These are phyloP conservation scores for Craterostigma plantagineum DNA, from an alignment of 257 asterid genomes.

Conservation along the genomic window DNA sequence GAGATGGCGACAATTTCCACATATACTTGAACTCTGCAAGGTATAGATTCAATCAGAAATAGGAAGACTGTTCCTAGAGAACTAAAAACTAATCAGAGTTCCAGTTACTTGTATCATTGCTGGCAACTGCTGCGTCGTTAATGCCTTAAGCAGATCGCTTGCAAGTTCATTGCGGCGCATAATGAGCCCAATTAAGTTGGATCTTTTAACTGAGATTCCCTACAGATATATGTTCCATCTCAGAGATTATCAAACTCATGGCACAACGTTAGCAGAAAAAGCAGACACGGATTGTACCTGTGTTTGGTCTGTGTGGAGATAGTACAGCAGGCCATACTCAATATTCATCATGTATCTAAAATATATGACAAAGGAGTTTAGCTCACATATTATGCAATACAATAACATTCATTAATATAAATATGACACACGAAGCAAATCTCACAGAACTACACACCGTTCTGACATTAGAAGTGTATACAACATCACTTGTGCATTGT, in stretches of 20 bases:
- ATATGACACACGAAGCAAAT: constrained; percentile 8
- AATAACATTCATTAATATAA: not conserved
- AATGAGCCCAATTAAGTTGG: constrained; percentile 70
- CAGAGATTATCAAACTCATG: constrained; percentile 9
- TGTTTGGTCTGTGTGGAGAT: constrained; percentile 85
- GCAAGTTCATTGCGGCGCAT: constrained; percentile 98
- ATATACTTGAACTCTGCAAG: constrained; percentile 58
- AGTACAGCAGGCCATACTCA: constrained; percentile 63
- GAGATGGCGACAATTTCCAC: constrained; percentile 88
- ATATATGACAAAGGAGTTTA: constrained; percentile 3
- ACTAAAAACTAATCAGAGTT: constrained; percentile 4
- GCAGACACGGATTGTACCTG: constrained; percentile 33
- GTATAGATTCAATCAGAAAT: constrained; percentile 10
- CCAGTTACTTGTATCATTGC: constrained; percentile 57
- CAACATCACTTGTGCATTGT: constrained; percentile 87
- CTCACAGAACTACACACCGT: constrained; percentile 36
- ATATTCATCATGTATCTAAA: constrained; percentile 56
- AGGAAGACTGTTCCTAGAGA: constrained; percentile 5
- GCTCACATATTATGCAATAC: not conserved
- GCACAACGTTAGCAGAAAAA: constrained; percentile 1
- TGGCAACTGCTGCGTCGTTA: constrained; percentile 68
- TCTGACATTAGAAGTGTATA: constrained; percentile 94
- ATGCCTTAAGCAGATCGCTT: constrained; percentile 72
- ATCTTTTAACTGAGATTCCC: constrained; percentile 81
- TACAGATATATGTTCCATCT: constrained; percentile 15